Evolutionary conservation across 139 green algal genomes (phyloP), one percentile per base, ranked within the genome.

Genomic region (Chlamydomonas urium): DNA sequence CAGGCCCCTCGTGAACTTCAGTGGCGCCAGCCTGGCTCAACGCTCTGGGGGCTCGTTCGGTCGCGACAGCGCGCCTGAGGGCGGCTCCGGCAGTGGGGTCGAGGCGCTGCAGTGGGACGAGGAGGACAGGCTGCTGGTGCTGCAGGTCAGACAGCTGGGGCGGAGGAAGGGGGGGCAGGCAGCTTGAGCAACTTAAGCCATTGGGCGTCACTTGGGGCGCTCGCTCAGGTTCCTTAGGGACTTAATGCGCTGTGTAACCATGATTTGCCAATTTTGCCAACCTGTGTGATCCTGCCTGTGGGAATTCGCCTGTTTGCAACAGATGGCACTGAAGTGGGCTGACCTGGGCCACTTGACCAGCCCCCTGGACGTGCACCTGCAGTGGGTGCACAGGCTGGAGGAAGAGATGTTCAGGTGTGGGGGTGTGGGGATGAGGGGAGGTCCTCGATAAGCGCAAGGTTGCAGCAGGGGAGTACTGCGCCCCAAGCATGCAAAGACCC

Each of bases 281-380:
- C 21, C 17, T 56, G 45, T 56, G 45, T 56, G 21, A 56, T 56
- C n/a, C n/a, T n/a, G n/a, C n/a, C n/a, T n/a, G n/a, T n/a, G n/a
- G n/a, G n/a, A n/a, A n/a, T n/a, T n/a, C n/a, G n/a, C n/a, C n/a
- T n/a, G n/a, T n/a, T n/a, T n/a, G n/a, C 60, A 74, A 62, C 70
- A 88, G 79, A 65, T 88, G 59, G 71, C 73, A 1, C 57, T 88
- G n/a, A 88, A 88, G 67, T 73, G 69, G 32, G 73, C 78, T 14
- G 82, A 88, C 38, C 50, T 88, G 63, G 74, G 79, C 2, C 82
- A 88, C 66, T 37, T 85, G 28, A 67, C 79, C 3, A 70, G 73
- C 10, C 66, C 78, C 1, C 66, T 75, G 2, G 35, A 73, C 4
- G 80, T 90, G 67, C 86, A 91, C 73, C 70, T 77, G 58, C 72